Conservation (phyloP, 257 asterid species). For the Nicotiana paniculata region DNA sequence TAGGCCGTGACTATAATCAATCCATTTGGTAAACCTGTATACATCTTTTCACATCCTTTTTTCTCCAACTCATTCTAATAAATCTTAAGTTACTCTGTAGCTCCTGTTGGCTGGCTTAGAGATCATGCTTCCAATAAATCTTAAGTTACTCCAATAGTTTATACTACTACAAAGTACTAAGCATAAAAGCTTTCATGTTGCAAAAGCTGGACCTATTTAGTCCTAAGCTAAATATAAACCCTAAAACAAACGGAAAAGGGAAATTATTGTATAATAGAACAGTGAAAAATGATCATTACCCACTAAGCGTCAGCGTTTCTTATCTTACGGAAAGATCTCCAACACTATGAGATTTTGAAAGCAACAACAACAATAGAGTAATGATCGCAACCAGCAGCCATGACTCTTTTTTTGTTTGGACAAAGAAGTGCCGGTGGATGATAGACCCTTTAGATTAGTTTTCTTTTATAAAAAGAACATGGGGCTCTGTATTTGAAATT, state of each 20-base stretch:
- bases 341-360: neutral
- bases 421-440: neutral
- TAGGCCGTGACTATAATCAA: neutral
- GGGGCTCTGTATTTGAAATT: neutral
- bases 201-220: neutral
- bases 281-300: neutral
- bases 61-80: neutral
- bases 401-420: neutral
- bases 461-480: too few relatives aligned
- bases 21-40: neutral
- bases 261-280: too few relatives aligned
- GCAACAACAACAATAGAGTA: neutral
- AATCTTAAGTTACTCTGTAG: neutral
- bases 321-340: neutral
- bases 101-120: too few relatives aligned
- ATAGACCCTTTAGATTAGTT: neutral
- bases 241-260: neutral
- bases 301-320: neutral
- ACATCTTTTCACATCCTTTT: neutral
- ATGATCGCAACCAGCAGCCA: neutral
- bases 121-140: too few relatives aligned
- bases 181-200: neutral
- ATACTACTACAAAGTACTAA: too few relatives aligned
- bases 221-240: neutral
- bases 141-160: too few relatives aligned